Percentiles rank a stretch among this genome's conserved stretches.
Conservation (phyloP, 1,284 basidiomycete species). For the Fereydounia khargensis region DNA sequence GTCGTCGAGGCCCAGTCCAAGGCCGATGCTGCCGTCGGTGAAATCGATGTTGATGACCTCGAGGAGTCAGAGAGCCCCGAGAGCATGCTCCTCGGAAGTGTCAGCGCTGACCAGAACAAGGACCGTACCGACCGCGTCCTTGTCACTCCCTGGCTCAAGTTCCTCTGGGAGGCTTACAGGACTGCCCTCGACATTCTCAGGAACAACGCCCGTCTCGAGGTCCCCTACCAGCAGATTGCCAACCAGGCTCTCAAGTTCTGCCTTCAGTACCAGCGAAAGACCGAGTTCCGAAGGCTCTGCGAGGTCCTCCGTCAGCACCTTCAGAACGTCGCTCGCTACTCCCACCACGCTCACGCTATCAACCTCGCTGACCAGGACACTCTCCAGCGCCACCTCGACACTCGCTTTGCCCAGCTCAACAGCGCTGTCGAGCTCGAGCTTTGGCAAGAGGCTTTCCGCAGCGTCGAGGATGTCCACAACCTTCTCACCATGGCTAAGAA, state of each 20-base stretch:
- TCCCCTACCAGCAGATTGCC: conserved; percentile 95
- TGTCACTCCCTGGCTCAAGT: conserved; percentile 96
- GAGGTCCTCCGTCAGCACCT: conserved; percentile 95
- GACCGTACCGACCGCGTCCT: conserved; percentile 93
- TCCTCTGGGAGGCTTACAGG: conserved; percentile 97
- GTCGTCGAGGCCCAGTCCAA: conserved; percentile 52
- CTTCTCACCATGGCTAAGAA: conserved; percentile 86
- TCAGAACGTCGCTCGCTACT: conserved; percentile 90
- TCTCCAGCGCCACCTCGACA: conserved; percentile 94
- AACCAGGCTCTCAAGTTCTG: conserved; percentile 98
- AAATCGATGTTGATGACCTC: conserved; percentile 59
- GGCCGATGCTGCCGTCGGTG: conserved; percentile 54
- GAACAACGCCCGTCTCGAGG: conserved; percentile 90
- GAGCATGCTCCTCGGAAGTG: conserved; percentile 80
- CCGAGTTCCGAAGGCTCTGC: conserved; percentile 95
- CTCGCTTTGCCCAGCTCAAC: conserved; percentile 94
- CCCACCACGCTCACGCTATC: conserved; percentile 93
- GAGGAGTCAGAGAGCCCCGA: conserved; percentile 80
- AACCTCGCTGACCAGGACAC: conserved; percentile 95
- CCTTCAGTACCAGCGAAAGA: conserved; percentile 86
- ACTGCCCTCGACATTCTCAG: conserved; percentile 94
- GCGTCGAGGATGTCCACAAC: conserved; percentile 96
- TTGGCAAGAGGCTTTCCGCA: conserved; percentile 99
- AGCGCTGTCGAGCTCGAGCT: conserved; percentile 97
- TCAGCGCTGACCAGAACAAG: conserved; percentile 86